phyloP scores from a whole-genome alignment of 805 yeast species.

The Candida maris region DNA sequence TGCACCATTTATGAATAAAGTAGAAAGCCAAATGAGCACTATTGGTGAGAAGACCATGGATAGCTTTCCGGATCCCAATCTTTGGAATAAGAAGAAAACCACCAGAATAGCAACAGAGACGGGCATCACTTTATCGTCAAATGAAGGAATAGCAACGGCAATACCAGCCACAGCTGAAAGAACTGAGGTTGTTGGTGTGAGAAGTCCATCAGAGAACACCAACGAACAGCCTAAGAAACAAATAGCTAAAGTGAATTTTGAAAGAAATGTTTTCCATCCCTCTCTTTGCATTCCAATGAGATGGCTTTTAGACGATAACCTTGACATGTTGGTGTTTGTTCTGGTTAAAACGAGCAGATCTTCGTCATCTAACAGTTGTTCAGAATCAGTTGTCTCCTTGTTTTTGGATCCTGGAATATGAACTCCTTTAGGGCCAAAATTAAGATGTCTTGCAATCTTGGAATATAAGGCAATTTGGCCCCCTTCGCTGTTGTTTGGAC shows the following conservation, averaged over 20 bases:
- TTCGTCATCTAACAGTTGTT: slow-evolving; percentile 22
- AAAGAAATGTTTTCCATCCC: slow-evolving; percentile 29
- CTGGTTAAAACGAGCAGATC: slow-evolving; percentile 34
- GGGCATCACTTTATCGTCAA: slow-evolving; percentile 39
- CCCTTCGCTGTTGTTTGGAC: slow-evolving; percentile 60
- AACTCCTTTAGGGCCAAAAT: slow-evolving; percentile 45
- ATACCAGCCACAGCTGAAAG: slow-evolving; percentile 56
- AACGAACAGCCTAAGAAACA: slow-evolving; percentile 55
- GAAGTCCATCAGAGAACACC: slow-evolving; percentile 56
- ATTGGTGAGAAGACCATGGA: slow-evolving; percentile 52
- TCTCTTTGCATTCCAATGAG: slow-evolving; percentile 1
- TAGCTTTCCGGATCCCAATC: slow-evolving; percentile 48
- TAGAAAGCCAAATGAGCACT: slow-evolving; percentile 47
- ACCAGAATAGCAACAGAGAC: slow-evolving; percentile 48
- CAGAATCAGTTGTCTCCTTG: not conserved
- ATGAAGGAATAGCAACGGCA: slow-evolving; percentile 46
- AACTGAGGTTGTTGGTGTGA: slow-evolving; percentile 63
- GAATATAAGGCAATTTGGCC: slow-evolving; percentile 65
- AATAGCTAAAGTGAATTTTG: slow-evolving; percentile 32
- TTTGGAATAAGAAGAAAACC: slow-evolving; percentile 43
- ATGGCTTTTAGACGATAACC: slow-evolving; percentile 1
- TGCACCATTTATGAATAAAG: slow-evolving; percentile 43
- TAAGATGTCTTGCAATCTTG: slow-evolving; percentile 47
- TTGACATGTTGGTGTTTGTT: slow-evolving; percentile 35
- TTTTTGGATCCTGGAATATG: slow-evolving; percentile 34